Evolutionary conservation across 805 yeast genomes (phyloP), one percentile per base, ranked within the genome.

Genomic region (Yamadazyma nakazawae): DNA sequence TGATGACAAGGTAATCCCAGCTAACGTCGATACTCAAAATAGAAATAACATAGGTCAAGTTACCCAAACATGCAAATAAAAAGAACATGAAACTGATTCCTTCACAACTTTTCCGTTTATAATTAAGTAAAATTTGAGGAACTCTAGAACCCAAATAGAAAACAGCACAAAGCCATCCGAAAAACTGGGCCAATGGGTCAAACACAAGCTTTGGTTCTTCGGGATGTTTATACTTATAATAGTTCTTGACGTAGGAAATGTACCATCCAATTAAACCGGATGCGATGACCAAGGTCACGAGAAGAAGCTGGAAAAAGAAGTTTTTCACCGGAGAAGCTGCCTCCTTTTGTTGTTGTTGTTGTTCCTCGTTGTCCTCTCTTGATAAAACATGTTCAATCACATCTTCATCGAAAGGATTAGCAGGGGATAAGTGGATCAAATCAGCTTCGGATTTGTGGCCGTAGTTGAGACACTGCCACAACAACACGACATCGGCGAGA

Each of bases 1-100:
- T 95, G 42, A 94, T 83, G 53, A 86, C 60, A 28, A 92, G 60
- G 55, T 89, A 92, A 51, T 80, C 74, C 58, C 75, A 72, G 45
- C 88, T 83, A 40, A 83, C 71, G 53, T 89, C 88, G 36, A 87
- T 84, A 38, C 86, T 79, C 42, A 92, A 70, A 44, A 92, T 92
- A 10, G 96, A 85, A 12, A 88, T 77, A 35, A 94, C 96, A 57
- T 90, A 94, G 0, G 97, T 88, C 59, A 88, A 72, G 63, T 92
- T 94, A 40, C 99, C 99, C 47, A 92, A 70, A 63, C 97, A 90
- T 17, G 99, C 98, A 74, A 94, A 92, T 18, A 94, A 69, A 68
- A 92, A 92, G 67, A 94, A 92, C 75, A 92, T 75, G 60, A 94
- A 88, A 10, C 96, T 88, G 41, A 92, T 87, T 19, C 98, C 98